A percentile compares a stretch with the other conserved stretches of the same genome.
phyloP scores from a whole-genome alignment of 1,284 basidiomycete genomes.

The Porodaedalea pini region DNA sequence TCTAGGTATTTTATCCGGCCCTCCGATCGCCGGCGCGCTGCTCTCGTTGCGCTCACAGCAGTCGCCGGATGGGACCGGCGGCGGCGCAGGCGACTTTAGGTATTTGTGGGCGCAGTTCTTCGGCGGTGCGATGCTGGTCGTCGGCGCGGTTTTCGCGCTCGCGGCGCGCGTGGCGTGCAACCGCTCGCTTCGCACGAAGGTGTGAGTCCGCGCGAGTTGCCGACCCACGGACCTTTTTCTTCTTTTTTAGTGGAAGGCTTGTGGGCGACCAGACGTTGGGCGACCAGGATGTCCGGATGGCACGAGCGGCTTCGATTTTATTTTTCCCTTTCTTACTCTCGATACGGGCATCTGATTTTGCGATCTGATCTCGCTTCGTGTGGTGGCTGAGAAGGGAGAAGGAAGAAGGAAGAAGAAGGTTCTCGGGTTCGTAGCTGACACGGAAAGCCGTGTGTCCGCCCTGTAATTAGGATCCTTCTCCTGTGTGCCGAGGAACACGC shows the following conservation, averaged over 20 bases:
- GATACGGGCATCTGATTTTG: not conserved
- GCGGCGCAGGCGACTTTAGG: constrained; percentile 11
- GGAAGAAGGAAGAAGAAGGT: not conserved
- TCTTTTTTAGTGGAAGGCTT: not conserved
- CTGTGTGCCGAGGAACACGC: not conserved
- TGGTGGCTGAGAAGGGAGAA: not conserved
- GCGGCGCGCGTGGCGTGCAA: constrained; percentile 11
- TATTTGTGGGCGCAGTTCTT: constrained; percentile 20
- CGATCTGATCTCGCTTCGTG: not conserved
- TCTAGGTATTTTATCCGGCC: constrained; percentile 19
- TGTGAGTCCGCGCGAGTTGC: constrained; percentile 7
- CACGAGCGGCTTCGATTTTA: too few relatives aligned
- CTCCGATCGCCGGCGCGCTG: constrained; percentile 20
- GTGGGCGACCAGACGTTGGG: not conserved
- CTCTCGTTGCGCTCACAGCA: constrained; percentile 11
- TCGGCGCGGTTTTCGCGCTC: constrained; percentile 14
- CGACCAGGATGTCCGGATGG: too few relatives aligned
- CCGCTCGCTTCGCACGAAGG: constrained; percentile 2
- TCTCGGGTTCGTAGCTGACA: not conserved
- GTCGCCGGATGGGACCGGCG: not conserved
- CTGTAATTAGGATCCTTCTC: not conserved
- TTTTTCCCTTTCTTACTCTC: not conserved
- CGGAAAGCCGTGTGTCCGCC: not conserved
- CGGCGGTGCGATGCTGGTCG: constrained; percentile 10
- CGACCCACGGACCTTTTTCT: not conserved